Conservation (phyloP, 768 basidiomycete genomes). For the Boletellus sp. region DNA sequence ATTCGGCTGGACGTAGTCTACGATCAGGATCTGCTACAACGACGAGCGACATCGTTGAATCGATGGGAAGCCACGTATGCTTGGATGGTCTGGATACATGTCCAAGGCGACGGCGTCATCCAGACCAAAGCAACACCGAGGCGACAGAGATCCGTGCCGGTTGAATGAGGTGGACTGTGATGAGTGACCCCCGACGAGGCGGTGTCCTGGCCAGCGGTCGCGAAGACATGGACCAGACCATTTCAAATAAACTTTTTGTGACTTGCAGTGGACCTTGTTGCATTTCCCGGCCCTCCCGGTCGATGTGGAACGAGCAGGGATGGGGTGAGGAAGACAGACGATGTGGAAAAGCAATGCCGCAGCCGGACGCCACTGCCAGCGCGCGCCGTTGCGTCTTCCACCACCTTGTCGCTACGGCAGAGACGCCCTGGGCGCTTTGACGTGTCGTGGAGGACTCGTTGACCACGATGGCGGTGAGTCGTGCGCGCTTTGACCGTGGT, state of each 20-base stretch:
- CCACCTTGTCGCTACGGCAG: not conserved
- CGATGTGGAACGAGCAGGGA: not conserved
- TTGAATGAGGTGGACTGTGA: no score
- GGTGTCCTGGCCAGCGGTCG: not conserved
- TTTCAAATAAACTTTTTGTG: not conserved
- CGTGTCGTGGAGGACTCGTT: not conserved
- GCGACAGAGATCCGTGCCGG: no score
- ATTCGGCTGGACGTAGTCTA: no score
- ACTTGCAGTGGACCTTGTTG: not conserved
- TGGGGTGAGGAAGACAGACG: not conserved
- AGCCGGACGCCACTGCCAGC: not conserved
- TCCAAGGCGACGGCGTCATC: not conserved
- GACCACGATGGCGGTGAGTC: not conserved
- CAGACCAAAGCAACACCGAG: no score
- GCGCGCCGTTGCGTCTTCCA: not conserved
- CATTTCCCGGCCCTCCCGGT: not conserved
- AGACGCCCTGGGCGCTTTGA: not conserved
- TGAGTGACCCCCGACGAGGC: not conserved
- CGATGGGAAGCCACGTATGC: no score
- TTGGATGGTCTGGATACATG: no score
- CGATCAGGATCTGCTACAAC: no score
- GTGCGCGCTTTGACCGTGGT: slow-evolving; percentile 8
- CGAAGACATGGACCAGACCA: not conserved
- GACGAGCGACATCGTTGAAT: no score
- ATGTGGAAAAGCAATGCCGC: not conserved